Evolutionary conservation across 352 stramenopile genomes (phyloP).

Genomic region (Pythium oligandrum): DNA sequence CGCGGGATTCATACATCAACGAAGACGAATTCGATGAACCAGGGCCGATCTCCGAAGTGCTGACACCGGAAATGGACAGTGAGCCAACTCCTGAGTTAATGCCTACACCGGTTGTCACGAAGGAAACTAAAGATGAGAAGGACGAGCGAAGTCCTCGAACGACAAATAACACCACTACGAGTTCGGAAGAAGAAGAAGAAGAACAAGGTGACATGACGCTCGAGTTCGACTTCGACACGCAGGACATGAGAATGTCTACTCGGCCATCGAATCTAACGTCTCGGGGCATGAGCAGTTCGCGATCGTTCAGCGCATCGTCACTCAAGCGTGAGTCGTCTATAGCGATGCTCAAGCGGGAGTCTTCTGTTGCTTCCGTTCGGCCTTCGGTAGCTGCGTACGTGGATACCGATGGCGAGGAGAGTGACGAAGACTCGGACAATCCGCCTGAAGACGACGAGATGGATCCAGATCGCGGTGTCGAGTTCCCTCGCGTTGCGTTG

Average conservation of each 20-base stretch:
- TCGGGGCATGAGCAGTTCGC: slow-evolving; percentile 7
- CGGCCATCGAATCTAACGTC: slow-evolving; percentile 14
- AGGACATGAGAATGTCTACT: slow-evolving; percentile 12
- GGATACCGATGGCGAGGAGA: slow-evolving; percentile 7
- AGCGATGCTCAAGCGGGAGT: background rate
- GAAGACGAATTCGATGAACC: too few relatives aligned
- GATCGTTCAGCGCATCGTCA: background rate
- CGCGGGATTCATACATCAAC: too few relatives aligned
- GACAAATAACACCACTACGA: slow-evolving; percentile 17
- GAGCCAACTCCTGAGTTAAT: too few relatives aligned
- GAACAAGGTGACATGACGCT: slow-evolving; percentile 5
- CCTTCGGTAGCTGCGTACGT: background rate
- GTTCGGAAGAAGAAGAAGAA: slow-evolving; percentile 12
- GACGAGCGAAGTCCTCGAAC: slow-evolving; percentile 22
- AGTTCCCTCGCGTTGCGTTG: slow-evolving; percentile 13
- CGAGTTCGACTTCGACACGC: slow-evolving; percentile 25
- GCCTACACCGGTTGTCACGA: too few relatives aligned
- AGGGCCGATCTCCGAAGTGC: too few relatives aligned
- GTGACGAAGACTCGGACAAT: slow-evolving; percentile 5
- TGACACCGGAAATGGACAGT: too few relatives aligned
- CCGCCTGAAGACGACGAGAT: slow-evolving; percentile 18
- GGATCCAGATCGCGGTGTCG: slow-evolving; percentile 17
- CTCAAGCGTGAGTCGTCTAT: slow-evolving; percentile 1
- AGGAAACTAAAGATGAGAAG: background rate
- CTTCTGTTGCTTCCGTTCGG: too few relatives aligned